A percentile compares a stretch with the other conserved stretches of the same genome.
These are phyloP conservation scores for Xylaria venustula DNA, from an alignment of 495 filamentous ascomycete genomes.

Conservation along the genomic window DNA sequence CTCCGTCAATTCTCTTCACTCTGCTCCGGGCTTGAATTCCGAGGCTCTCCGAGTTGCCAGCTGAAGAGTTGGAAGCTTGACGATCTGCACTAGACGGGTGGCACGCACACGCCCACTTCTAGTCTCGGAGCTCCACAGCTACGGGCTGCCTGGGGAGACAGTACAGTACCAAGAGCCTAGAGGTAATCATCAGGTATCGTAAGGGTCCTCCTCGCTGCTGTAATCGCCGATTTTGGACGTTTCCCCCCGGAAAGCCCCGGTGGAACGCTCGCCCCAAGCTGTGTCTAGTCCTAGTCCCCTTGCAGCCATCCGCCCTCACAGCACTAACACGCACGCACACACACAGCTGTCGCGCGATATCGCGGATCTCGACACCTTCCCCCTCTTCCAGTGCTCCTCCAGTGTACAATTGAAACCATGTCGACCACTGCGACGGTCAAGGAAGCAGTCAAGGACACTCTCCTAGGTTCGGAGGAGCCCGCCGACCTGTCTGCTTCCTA, in stretches of 20 bases:
- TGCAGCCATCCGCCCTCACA: not conserved
- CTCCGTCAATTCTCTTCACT: not conserved
- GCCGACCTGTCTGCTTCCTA: conserved; percentile 65
- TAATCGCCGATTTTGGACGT: not conserved
- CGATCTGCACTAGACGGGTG: not conserved
- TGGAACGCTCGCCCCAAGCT: conserved; percentile 1
- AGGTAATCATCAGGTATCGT: not conserved
- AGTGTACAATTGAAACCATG: conserved; percentile 28
- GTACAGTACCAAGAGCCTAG: no score
- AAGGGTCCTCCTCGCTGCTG: not conserved
- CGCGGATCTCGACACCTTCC: not conserved
- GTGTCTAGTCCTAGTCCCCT: conserved; percentile 3
- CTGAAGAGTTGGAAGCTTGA: not conserved
- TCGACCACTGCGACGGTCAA: conserved; percentile 51
- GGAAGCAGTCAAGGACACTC: conserved; percentile 72
- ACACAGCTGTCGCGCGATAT: not conserved
- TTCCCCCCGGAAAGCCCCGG: not conserved
- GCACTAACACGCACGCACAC: not conserved
- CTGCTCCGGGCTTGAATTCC: not conserved
- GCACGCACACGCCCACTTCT: conserved; percentile 5
- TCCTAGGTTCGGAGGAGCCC: conserved; percentile 63
- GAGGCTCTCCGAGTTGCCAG: not conserved
- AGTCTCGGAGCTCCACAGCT: conserved; percentile 12
- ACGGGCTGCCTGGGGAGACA: not conserved
- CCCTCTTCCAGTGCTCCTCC: not conserved